Conservation (phyloP, 352 stramenopile species). For the Globisporangium rhizosaccharum region DNA sequence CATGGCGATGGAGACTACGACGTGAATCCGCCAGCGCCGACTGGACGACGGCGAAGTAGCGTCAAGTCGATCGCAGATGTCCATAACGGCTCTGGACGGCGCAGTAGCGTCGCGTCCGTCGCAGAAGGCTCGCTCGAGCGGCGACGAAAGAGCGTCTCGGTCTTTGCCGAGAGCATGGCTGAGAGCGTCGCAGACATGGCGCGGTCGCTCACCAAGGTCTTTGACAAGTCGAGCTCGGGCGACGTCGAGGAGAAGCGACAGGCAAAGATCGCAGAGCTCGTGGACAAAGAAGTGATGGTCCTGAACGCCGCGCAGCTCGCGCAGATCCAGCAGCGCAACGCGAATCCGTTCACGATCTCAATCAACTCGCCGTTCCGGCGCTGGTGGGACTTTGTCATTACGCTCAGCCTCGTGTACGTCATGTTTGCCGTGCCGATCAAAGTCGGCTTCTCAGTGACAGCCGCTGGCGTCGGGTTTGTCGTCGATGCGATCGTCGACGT, state of each 20-base stretch:
- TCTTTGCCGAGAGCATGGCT: conserved; percentile 16
- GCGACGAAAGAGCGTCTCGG: conserved; percentile 20
- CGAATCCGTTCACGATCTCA: conserved; percentile 49
- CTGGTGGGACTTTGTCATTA: conserved; percentile 60
- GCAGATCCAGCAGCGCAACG: conserved; percentile 46
- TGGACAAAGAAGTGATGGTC: conserved; percentile 58
- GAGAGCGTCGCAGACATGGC: conserved; percentile 16
- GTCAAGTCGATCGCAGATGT: neutral
- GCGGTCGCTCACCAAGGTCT: conserved; percentile 10
- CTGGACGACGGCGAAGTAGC: neutral
- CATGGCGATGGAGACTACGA: neutral
- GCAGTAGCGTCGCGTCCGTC: neutral
- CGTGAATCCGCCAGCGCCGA: neutral
- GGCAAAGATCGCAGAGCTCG: conserved; percentile 42
- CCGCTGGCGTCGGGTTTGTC: conserved; percentile 23
- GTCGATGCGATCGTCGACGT: conserved; percentile 48
- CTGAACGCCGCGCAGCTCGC: conserved; percentile 52
- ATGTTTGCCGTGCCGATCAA: conserved; percentile 51
- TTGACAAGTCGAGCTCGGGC: conserved; percentile 31
- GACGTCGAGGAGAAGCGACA: conserved; percentile 29
- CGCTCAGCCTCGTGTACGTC: conserved; percentile 43
- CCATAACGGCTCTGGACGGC: neutral
- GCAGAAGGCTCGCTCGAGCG: neutral
- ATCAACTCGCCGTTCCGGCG: conserved; percentile 51
- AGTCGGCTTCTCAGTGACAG: conserved; percentile 40